Conservation (phyloP, 352 stramenopile species). For the Phytophthora parvispora region DNA sequence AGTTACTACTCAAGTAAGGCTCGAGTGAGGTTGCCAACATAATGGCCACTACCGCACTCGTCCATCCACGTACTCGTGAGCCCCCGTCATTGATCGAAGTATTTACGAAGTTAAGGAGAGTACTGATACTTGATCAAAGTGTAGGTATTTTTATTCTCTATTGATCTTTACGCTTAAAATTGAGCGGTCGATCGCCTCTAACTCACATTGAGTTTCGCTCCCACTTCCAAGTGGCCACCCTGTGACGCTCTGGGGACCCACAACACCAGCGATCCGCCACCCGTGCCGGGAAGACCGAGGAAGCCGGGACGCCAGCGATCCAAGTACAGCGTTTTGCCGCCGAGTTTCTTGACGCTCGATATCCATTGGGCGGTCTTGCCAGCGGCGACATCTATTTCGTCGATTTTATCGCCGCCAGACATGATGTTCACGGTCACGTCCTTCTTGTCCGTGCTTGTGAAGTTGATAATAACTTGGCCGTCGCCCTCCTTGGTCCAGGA, state of each 20-base stretch:
- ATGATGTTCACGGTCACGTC: slow-evolving; percentile 38
- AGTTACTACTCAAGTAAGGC: no score
- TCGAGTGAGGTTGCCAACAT: no score
- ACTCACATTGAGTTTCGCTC: slow-evolving; percentile 60
- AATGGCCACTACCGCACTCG: no score
- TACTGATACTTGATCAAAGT: no score
- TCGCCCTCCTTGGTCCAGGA: slow-evolving; percentile 33
- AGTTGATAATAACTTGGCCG: slow-evolving; percentile 32
- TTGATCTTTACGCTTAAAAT: no score
- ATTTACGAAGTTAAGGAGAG: no score
- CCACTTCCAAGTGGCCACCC: slow-evolving; percentile 54
- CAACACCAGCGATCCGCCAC: slow-evolving; percentile 59
- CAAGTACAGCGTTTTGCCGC: slow-evolving; percentile 35
- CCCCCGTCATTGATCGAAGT: no score
- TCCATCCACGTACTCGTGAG: no score
- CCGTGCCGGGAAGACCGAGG: slow-evolving; percentile 30
- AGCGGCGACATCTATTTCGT: slow-evolving; percentile 23
- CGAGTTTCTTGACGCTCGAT: slow-evolving; percentile 33
- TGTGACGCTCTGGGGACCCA: slow-evolving; percentile 54
- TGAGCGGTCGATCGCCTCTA: no score
- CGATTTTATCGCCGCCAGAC: slow-evolving; percentile 35
- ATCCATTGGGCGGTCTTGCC: slow-evolving; percentile 23
- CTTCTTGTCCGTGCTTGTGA: slow-evolving; percentile 30
- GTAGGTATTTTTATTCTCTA: no score
- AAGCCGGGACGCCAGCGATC: slow-evolving; percentile 34